Evolutionary conservation across 1,284 basidiomycete genomes (phyloP).

Genomic region (Sanghuangporus sanghuang): DNA sequence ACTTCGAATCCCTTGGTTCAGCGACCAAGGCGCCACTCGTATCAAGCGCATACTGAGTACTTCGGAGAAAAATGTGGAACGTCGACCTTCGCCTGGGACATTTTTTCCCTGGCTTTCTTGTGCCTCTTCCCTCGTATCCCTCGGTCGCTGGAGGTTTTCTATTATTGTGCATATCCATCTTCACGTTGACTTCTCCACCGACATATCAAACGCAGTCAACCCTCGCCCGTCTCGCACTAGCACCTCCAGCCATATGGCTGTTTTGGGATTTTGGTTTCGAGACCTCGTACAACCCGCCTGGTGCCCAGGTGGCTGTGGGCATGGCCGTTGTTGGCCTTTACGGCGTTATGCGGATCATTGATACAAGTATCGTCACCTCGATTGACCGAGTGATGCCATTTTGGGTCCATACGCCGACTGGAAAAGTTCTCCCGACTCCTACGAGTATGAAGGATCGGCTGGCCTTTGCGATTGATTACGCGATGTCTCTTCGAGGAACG

Average conservation of each 20-base stretch:
- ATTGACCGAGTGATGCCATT: slow-evolving; percentile 9
- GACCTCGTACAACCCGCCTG: slow-evolving; percentile 6
- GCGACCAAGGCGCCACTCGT: no score
- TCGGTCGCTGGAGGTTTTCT: background rate
- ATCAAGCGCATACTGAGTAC: no score
- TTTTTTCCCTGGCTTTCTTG: slow-evolving; percentile 6
- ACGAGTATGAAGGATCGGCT: slow-evolving; percentile 12
- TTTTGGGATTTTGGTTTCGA: slow-evolving; percentile 16
- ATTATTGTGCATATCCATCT: background rate
- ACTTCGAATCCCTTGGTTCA: no score
- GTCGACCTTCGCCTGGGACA: slow-evolving; percentile 1
- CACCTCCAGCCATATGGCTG: slow-evolving; percentile 5
- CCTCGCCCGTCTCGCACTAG: slow-evolving; percentile 6
- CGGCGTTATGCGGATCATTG: slow-evolving; percentile 16
- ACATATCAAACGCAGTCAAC: background rate
- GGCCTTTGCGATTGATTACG: slow-evolving; percentile 21
- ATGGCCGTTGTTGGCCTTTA: slow-evolving; percentile 18
- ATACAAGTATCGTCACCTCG: slow-evolving; percentile 10
- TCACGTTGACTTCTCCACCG: background rate
- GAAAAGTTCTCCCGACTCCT: slow-evolving; percentile 17
- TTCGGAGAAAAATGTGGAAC: background rate
- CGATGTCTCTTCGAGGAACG: slow-evolving; percentile 19
- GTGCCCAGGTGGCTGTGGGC: background rate
- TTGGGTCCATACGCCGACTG: slow-evolving; percentile 15
- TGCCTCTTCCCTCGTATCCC: background rate